Evolutionary conservation across 768 basidiomycete genomes (phyloP), one percentile per base, ranked within the genome.

Genomic region (Tephrocybe sp.): DNA sequence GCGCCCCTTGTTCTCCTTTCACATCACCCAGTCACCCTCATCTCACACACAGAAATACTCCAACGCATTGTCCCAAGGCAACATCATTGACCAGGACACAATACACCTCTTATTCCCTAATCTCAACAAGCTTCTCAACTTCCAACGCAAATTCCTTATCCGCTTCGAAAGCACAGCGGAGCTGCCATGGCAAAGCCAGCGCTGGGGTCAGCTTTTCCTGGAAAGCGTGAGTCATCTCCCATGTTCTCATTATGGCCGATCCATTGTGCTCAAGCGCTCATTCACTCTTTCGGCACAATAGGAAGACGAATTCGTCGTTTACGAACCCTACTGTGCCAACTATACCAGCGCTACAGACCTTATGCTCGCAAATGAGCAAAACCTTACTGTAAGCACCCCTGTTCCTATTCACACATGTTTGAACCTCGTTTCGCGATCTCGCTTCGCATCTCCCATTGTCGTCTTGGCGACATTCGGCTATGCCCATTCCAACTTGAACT

Each of bases 251-350:
- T 73, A 47, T 52, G 69, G 73, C 43, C 36, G 53, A 69, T 64
- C 69, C 69, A 69, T 80, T 79, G 68, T 77, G 52, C 61, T 69
- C 54, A 55, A 52, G 19, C 47, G 39, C 48, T 47, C 44, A 47
- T 54, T 40, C 16, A 52, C 42, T 37, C 15, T 52, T 65, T 63
- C 49, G 70, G 65, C 72, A 77, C 75, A 80, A 80, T 76, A 98
- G 90, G 96, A 99, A 78, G 83, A 92, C 49, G 93, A 95, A 60
- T 98, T 99, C 61, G 81, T 84, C 25, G 92, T 93, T 28, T 99
- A 99, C 68, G 94, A 97, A 63, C 93, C 96, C 8, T 99, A 97
- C 68, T 98, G 94, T 69, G 92, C 90, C 45, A 96, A 97, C 69
- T 94, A 94, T 70, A 88, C 87, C 24, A 86, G 83, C 55, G 94